Conservation (phyloP, 163 green algal genomes). For the Trebouxia gelatinosa region DNA sequence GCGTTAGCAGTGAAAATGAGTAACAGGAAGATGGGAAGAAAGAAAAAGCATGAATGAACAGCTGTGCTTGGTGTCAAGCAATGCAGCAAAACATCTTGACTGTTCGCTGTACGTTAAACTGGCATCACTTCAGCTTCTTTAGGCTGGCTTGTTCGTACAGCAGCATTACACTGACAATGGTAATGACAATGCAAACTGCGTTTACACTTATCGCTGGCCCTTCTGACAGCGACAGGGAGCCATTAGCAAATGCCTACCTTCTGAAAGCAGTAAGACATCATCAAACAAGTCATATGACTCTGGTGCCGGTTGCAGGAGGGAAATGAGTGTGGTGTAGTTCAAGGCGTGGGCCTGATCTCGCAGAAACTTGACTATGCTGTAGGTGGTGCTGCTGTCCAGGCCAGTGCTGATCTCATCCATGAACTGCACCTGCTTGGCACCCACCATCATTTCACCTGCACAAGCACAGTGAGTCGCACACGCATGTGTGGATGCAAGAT, state of each 20-base stretch:
- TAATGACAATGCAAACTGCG: too few species aligned
- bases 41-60: too few species aligned
- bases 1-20: background rate
- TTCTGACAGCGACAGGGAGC: background rate
- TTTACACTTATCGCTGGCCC: too few species aligned
- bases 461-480: too few species aligned
- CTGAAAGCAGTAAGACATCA: constrained; percentile 70
- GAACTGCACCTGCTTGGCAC: constrained; percentile 42
- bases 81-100: too few species aligned
- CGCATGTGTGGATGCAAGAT: too few species aligned
- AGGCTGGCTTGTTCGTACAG: too few species aligned
- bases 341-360: constrained; percentile 32
- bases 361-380: constrained; percentile 46
- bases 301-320: constrained; percentile 71
- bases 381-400: constrained; percentile 55
- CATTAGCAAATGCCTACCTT: constrained; percentile 23
- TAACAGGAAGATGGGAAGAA: too few species aligned
- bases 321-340: constrained; percentile 52
- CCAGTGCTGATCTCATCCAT: constrained; percentile 46
- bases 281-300: constrained; percentile 74
- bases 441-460: constrained; percentile 49
- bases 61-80: too few species aligned
- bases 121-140: too few species aligned
- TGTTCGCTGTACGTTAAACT: too few species aligned
- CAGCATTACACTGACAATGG: too few species aligned